These are phyloP conservation scores for Jamesozyma spencerorum DNA, from an alignment of 805 yeast genomes.

Conservation along the genomic window DNA sequence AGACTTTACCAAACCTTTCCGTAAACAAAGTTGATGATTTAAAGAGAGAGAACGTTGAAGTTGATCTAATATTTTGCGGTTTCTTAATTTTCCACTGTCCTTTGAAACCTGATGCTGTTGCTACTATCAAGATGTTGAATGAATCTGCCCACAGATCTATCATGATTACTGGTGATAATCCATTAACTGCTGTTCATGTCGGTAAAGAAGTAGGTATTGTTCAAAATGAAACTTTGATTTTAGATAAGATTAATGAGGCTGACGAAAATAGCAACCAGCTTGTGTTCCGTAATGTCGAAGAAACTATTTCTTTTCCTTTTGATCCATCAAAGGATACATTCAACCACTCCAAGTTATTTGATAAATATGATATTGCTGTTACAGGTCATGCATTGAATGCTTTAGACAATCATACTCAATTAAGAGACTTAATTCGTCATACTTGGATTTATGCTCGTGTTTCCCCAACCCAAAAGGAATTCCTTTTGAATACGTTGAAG, in stretches of 20 bases:
- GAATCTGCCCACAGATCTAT: constrained; percentile 92
- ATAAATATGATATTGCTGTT: constrained; percentile 73
- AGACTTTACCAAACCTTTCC: constrained; percentile 47
- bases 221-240: constrained; percentile 71
- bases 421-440: constrained; percentile 66
- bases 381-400: constrained; percentile 83
- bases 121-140: constrained; percentile 82
- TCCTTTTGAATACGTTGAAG: constrained; percentile 72
- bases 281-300: constrained; percentile 80
- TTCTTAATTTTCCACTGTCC: constrained; percentile 97
- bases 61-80: constrained; percentile 71
- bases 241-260: constrained; percentile 75
- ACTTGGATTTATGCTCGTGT: constrained; percentile 98
- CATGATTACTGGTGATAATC: constrained; percentile 98
- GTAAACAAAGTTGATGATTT: constrained; percentile 47
- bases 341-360: constrained; percentile 40
- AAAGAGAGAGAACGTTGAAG: constrained; percentile 69
- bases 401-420: constrained; percentile 57
- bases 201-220: constrained; percentile 88
- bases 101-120: constrained; percentile 85
- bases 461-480: constrained; percentile 92
- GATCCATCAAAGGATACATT: constrained; percentile 39
- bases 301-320: constrained; percentile 60
- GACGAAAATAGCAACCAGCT: constrained; percentile 44
- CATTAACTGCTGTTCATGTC: constrained; percentile 95